A percentile compares a stretch with the other conserved stretches of the same genome.
These are phyloP conservation scores for Dentipellis sp. DNA, from an alignment of 768 basidiomycete species.

Conservation along the genomic window DNA sequence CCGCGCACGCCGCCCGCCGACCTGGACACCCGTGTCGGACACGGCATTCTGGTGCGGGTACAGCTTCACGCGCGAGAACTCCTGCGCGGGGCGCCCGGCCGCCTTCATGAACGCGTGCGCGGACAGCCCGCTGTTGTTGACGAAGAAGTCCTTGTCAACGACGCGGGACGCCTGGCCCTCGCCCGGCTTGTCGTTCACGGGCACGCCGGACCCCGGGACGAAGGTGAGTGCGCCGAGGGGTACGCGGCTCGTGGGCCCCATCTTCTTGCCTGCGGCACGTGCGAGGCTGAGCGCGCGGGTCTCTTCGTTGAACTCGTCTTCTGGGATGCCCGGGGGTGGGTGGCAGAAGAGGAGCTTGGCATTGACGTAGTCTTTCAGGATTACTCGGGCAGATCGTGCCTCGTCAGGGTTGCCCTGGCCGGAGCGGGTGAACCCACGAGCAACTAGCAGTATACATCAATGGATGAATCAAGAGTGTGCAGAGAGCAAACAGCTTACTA, in stretches of 20 bases:
- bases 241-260: slow-evolving; percentile 81
- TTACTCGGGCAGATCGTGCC: slow-evolving; percentile 82
- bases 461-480: neutral
- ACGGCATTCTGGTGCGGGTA: slow-evolving; percentile 84
- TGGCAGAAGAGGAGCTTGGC: slow-evolving; percentile 89
- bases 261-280: slow-evolving; percentile 70
- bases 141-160: slow-evolving; percentile 81
- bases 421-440: slow-evolving; percentile 83
- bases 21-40: slow-evolving; percentile 66
- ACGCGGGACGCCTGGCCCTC: slow-evolving; percentile 49
- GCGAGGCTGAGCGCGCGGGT: slow-evolving; percentile 53
- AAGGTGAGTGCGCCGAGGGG: slow-evolving; percentile 79
- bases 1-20: slow-evolving; percentile 35
- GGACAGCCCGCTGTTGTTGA: slow-evolving; percentile 38
- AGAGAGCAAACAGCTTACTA: slow-evolving; percentile 33
- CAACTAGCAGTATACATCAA: slow-evolving; percentile 45
- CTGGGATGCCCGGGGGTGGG: slow-evolving; percentile 65
- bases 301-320: slow-evolving; percentile 65
- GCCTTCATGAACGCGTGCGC: slow-evolving; percentile 60
- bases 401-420: slow-evolving; percentile 98
- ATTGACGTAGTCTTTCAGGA: slow-evolving; percentile 96
- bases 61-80: slow-evolving; percentile 51
- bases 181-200: neutral
- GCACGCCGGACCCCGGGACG: slow-evolving; percentile 28
- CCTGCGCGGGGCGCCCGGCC: slow-evolving; percentile 42